Percentiles rank a stretch among this genome's conserved stretches.
These are phyloP conservation scores for Penstemon barbatus DNA, from an alignment of 257 asterid species.

Conservation along the genomic window DNA sequence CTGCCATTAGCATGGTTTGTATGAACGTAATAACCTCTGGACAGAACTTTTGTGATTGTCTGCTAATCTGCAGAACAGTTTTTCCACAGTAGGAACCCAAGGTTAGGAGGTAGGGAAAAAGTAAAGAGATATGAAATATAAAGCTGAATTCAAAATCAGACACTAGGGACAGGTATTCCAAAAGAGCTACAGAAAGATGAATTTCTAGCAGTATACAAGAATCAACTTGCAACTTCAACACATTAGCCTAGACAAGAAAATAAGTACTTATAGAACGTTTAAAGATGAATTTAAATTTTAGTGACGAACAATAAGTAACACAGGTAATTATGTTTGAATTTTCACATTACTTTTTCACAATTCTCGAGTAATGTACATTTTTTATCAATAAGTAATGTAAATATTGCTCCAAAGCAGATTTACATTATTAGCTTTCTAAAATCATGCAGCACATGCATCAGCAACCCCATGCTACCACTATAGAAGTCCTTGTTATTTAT, in stretches of 20 bases:
- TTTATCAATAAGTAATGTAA: too few species aligned
- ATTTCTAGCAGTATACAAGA: background rate
- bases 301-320: too few species aligned
- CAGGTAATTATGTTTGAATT: too few species aligned
- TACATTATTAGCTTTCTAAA: background rate
- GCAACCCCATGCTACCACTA: background rate
- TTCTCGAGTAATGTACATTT: too few species aligned
- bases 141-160: background rate
- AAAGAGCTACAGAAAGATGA: background rate
- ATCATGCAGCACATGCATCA: background rate
- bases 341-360: too few species aligned
- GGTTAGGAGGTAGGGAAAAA: conserved; percentile 1
- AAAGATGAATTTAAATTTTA: too few species aligned
- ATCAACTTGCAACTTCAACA: background rate
- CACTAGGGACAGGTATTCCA: too few species aligned
- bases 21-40: conserved; percentile 84
- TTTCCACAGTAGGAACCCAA: conserved; percentile 4
- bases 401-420: too few species aligned
- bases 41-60: conserved; percentile 70
- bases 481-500: background rate
- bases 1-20: conserved; percentile 67
- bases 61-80: conserved; percentile 49
- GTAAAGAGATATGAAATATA: background rate
- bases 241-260: background rate
- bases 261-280: background rate